A percentile compares a stretch with the other conserved stretches of the same genome.
These are phyloP conservation scores for Talaromyces piceae DNA, from an alignment of 2,329 filamentous ascomycete genomes.

Conservation along the genomic window DNA sequence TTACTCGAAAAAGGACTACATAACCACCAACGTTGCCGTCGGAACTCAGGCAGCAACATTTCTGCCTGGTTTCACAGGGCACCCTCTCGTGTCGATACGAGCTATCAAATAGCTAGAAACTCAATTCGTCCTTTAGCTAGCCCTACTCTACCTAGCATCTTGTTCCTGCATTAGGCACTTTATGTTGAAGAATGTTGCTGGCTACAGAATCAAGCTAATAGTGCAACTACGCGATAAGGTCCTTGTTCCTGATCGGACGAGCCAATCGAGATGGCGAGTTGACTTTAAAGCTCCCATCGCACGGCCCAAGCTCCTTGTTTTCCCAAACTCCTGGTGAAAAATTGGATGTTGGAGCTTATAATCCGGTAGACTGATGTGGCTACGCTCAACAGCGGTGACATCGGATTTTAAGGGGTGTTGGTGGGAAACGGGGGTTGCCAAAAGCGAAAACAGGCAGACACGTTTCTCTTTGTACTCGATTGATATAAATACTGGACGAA, in stretches of 20 bases:
- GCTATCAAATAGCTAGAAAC: neutral
- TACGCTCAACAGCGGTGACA: neutral
- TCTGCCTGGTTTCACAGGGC: too few relatives aligned
- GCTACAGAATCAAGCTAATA: neutral
- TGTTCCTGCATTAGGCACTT: neutral
- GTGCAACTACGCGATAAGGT: neutral
- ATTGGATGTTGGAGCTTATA: too few relatives aligned
- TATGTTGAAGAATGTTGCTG: neutral
- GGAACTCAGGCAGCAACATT: neutral
- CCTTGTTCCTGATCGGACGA: neutral
- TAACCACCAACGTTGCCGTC: neutral
- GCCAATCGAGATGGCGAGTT: neutral
- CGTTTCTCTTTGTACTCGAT: neutral
- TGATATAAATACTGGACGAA: neutral
- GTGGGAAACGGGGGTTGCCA: neutral
- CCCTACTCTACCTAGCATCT: neutral
- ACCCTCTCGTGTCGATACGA: too few relatives aligned
- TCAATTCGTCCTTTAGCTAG: neutral
- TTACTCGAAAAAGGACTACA: neutral
- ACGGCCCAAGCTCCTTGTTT: constrained; percentile 1
- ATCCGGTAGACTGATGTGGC: too few relatives aligned
- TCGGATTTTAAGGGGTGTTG: neutral
- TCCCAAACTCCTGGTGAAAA: neutral
- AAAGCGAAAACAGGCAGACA: neutral
- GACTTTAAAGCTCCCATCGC: neutral